Evolutionary conservation across 2,329 filamentous ascomycete genomes (phyloP).

Genomic region (Claviceps cyperi): DNA sequence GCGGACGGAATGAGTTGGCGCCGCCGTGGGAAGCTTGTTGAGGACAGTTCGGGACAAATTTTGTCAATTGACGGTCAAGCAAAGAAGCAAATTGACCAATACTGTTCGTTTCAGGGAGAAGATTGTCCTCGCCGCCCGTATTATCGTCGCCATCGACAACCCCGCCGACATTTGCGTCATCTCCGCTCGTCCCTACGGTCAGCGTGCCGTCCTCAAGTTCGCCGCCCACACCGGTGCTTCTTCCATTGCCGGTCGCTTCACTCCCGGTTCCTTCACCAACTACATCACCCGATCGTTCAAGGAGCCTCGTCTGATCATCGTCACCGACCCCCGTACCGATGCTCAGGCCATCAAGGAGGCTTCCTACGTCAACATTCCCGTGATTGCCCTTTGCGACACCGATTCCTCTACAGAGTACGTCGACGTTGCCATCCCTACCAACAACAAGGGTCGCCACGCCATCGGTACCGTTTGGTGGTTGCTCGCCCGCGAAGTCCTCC

Average conservation of each 20-base stretch:
- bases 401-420: constrained; percentile 99
- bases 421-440: constrained; percentile 98
- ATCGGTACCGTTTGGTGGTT: constrained; percentile 99
- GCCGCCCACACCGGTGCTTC: constrained; percentile 94
- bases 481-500: constrained; percentile 98
- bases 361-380: constrained; percentile 99
- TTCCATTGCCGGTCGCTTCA: constrained; percentile 98
- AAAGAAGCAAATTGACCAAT: constrained; percentile 5
- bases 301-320: constrained; percentile 98
- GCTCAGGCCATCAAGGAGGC: constrained; percentile 99
- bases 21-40: background rate
- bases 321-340: constrained; percentile 98
- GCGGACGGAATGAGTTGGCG: background rate
- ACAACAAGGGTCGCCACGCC: constrained; percentile 99
- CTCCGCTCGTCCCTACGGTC: constrained; percentile 97
- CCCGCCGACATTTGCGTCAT: constrained; percentile 98
- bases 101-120: constrained; percentile 61
- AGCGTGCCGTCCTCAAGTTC: constrained; percentile 99
- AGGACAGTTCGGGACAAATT: no score
- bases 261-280: constrained; percentile 99
- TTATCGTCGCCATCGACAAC: constrained; percentile 99
- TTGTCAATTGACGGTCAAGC: background rate
- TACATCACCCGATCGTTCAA: constrained; percentile 99
- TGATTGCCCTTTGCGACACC: constrained; percentile 97
- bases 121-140: constrained; percentile 95